Evolutionary conservation across 306 rosid species (phyloP).

Genomic region (Fragaria iinumae): DNA sequence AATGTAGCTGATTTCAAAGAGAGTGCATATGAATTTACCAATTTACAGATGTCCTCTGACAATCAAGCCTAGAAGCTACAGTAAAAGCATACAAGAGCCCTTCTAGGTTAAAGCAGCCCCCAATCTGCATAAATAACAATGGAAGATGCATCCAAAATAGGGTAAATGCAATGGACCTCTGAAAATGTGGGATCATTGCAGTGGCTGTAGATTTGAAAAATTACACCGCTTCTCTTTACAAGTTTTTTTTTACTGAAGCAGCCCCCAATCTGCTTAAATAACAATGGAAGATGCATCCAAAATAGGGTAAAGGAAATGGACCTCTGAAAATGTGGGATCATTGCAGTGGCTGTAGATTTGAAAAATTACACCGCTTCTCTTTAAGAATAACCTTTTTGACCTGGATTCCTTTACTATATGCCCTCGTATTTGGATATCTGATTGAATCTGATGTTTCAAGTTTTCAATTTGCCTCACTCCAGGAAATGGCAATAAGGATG

Average conservation of each 20-base stretch:
- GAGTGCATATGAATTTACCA: too few species aligned
- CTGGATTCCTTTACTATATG: background rate
- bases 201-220: background rate
- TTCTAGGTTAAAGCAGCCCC: background rate
- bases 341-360: background rate
- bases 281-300: background rate
- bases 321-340: background rate
- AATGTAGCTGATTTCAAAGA: background rate
- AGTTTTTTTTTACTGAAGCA: background rate
- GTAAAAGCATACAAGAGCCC: background rate
- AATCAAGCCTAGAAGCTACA: background rate
- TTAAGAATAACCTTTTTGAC: background rate
- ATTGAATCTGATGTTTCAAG: background rate
- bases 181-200: background rate
- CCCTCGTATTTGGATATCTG: background rate
- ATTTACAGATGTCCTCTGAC: background rate
- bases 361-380: background rate
- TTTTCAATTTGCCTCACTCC: conserved; percentile 17
- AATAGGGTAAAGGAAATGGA: background rate
- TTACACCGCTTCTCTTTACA: background rate
- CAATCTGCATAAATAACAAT: background rate
- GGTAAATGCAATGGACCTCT: background rate
- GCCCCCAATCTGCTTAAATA: background rate
- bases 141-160: background rate
- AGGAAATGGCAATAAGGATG: conserved; percentile 98